phyloP scores from a whole-genome alignment of 257 asterid genomes.

The Striga asiatica region DNA sequence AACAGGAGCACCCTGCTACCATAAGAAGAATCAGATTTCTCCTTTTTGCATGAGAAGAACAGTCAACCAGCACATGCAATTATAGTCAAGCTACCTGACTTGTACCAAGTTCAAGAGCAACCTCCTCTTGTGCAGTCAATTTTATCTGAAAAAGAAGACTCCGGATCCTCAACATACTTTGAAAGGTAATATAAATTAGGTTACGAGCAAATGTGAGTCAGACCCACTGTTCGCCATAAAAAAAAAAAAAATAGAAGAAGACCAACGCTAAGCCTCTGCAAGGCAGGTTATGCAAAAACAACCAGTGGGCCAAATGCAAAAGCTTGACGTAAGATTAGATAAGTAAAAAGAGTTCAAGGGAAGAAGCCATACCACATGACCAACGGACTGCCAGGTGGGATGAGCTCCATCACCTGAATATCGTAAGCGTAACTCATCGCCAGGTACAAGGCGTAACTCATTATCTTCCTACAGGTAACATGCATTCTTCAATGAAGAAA shows the following conservation, averaged over 20 bases:
- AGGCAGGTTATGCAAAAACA: conserved; percentile 2
- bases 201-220: not conserved
- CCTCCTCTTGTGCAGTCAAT: conserved; percentile 96
- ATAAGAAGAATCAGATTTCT: conserved; percentile 12
- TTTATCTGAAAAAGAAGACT: conserved; percentile 53
- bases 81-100: conserved; percentile 48
- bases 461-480: conserved; percentile 77
- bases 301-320: not conserved
- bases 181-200: not conserved
- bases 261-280: conserved; percentile 4
- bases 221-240: not conserved
- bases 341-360: conserved; percentile 10
- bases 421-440: conserved; percentile 91
- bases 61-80: not conserved
- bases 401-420: conserved; percentile 95
- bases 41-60: not conserved
- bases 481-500: conserved; percentile 9
- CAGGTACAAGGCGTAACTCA: conserved; percentile 98
- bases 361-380: conserved; percentile 77
- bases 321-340: not conserved
- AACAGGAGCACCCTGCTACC: conserved; percentile 80
- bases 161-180: conserved; percentile 1
- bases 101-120: conserved; percentile 96
- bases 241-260: conserved; percentile 10
- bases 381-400: conserved; percentile 95